Conservation (phyloP, 2,329 filamentous ascomycete genomes). For the Aspergillus pseudoglaucus region DNA sequence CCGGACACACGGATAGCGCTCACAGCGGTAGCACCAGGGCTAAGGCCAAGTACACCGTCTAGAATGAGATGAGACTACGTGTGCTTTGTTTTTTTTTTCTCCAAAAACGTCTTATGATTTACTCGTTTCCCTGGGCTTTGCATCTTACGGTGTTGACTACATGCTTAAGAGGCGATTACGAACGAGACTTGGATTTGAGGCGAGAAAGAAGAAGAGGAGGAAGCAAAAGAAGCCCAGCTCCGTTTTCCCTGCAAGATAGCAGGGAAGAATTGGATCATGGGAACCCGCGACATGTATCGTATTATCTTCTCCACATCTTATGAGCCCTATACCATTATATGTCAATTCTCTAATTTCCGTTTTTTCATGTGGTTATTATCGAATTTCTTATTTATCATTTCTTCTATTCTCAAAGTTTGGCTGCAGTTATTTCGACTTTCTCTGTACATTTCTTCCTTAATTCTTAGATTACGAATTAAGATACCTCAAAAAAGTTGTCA, state of each 20-base stretch:
- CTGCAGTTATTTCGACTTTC: no score
- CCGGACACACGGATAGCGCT: constrained; percentile 89
- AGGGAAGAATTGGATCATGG: constrained; percentile 22
- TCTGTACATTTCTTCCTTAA: no score
- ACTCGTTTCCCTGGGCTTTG: constrained; percentile 7
- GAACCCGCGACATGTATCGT: constrained; percentile 27
- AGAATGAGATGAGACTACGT: constrained; percentile 26
- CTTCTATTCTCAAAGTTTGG: no score
- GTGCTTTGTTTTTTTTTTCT: constrained; percentile 8
- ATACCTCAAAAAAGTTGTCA: no score
- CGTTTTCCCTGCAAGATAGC: constrained; percentile 14
- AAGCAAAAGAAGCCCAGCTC: constrained; percentile 4
- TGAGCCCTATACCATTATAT: constrained; percentile 20
- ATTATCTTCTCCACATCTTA: constrained; percentile 26
- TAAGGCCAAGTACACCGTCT: constrained; percentile 88
- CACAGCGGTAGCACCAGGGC: constrained; percentile 89
- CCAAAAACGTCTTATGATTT: constrained; percentile 6
- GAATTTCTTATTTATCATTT: no score
- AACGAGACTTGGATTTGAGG: constrained; percentile 10
- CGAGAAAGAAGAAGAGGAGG: constrained; percentile 6
- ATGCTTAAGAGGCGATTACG: constrained; percentile 14
- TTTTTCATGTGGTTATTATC: neutral
- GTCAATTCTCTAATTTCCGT: constrained; percentile 10
- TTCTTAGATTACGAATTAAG: no score
- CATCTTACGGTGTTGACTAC: neutral